Evolutionary conservation across 352 stramenopile genomes (phyloP), one percentile per base, ranked within the genome.

Genomic region (Aphanomyces astaci): DNA sequence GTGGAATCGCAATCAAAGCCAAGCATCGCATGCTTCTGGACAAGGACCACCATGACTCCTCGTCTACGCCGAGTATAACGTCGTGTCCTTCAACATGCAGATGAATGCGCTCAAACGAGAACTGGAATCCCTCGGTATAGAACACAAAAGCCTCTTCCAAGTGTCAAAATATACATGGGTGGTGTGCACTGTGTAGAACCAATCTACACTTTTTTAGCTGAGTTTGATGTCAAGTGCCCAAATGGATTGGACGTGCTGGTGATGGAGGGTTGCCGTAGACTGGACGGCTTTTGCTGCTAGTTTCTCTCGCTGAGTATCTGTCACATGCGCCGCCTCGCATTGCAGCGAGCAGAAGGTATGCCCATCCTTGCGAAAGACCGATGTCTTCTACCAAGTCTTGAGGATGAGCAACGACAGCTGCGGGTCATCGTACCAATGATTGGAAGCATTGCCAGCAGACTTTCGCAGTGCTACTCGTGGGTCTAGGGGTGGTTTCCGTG

Each of bases 371-470:
- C n/a, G 51, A 0, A 33, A 9, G 17, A 19, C 30, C 15, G 51
- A 0, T 30, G 48, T 10, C 48, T 55, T 25, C n/a, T 55, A 25
- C n/a, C 27, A 30, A 11, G 48, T 1, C 27, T 24, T 30, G 22
- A 13, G n/a, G 4, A 10, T 22, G 13, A 10, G n/a, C 17, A 13
- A 59, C 32, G 51, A 28, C 11, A 19, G 27, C 30, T 36, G 22
- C n/a, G n/a, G 22, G 51, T 43, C 15, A 15, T 43, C n/a, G 36
- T 43, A 43, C 36, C 36, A 43, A 43, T 15, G 36, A 15, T 64
- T 56, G 9, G 33, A 68, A 51, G 45, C 62, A 68, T n/a, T 68
- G 62, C 39, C 40, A 68, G 51, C 62, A 68, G 3, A 59, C 46
- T 9, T 10, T n/a, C 30, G 51, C 11, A 19, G 13, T 4, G 51